phyloP scores from a whole-genome alignment of 805 yeast species.

The Candida takata region DNA sequence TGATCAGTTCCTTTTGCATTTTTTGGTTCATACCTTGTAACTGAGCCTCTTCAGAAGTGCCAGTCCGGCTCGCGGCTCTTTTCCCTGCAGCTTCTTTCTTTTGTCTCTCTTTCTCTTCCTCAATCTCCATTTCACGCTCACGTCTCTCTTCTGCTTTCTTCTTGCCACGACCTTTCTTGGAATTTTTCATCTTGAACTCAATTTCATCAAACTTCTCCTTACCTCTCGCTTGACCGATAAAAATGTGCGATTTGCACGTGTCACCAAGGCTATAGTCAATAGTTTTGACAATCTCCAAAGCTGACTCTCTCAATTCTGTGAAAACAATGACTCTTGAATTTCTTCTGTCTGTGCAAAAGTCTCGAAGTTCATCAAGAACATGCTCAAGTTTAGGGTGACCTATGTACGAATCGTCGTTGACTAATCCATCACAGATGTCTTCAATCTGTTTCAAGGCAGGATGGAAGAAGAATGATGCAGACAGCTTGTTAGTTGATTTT shows the following conservation, averaged over 20 bases:
- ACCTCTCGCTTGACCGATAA: slow-evolving; percentile 86
- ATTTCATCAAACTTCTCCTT: slow-evolving; percentile 62
- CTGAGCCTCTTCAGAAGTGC: slow-evolving; percentile 72
- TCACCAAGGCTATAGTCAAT: slow-evolving; percentile 37
- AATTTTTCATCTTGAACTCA: slow-evolving; percentile 35
- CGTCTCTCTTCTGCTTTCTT: slow-evolving; percentile 26
- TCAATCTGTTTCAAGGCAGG: slow-evolving; percentile 40
- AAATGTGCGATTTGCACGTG: slow-evolving; percentile 64
- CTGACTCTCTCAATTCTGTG: slow-evolving; percentile 85
- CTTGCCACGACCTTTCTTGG: slow-evolving; percentile 38
- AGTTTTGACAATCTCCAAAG: slow-evolving; percentile 71
- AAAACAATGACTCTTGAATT: slow-evolving; percentile 79
- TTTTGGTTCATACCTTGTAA: slow-evolving; percentile 86
- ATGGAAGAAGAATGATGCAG: slow-evolving; percentile 55
- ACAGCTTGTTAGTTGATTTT: slow-evolving; percentile 57
- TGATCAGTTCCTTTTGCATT: slow-evolving; percentile 72
- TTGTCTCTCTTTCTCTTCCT: slow-evolving; percentile 26
- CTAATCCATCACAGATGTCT: slow-evolving; percentile 35
- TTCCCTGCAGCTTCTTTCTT: slow-evolving; percentile 28
- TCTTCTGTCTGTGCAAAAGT: slow-evolving; percentile 41
- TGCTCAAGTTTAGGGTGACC: slow-evolving; percentile 73
- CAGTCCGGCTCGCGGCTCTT: slow-evolving; percentile 36
- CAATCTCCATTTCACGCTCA: slow-evolving; percentile 25
- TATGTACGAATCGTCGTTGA: slow-evolving; percentile 31
- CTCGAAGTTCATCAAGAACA: slow-evolving; percentile 46